Evolutionary conservation across 805 yeast species (phyloP), one percentile per base, ranked within the genome.

Genomic region (Barnettozyma sp.): DNA sequence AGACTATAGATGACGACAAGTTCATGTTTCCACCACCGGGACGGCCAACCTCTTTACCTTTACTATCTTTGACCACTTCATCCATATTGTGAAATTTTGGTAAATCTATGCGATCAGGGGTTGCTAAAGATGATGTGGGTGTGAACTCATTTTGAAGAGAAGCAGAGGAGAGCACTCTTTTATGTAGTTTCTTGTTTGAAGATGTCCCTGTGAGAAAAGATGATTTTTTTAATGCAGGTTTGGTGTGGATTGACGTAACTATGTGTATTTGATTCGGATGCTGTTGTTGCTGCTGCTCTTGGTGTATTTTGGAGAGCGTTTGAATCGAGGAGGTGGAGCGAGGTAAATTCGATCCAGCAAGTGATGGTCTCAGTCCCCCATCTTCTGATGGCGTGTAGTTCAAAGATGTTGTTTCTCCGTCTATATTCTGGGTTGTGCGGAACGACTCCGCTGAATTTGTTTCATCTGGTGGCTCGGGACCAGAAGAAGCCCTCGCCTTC

Each of bases 21-120:
- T 26, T 26, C 7, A 30, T n/a, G n/a, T n/a, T n/a, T n/a, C n/a
- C n/a, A n/a, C n/a, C n/a, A n/a, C n/a, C n/a, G n/a, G n/a, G n/a
- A n/a, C n/a, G n/a, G n/a, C n/a, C n/a, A n/a, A n/a, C n/a, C n/a
- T n/a, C n/a, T n/a, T n/a, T n/a, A n/a, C n/a, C n/a, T n/a, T n/a
- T n/a, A n/a, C n/a, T n/a, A n/a, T n/a, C 25, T 16, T 26, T 29
- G 15, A 28, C 32, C 23, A 21, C 3, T 7, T 9, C 12, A 21
- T 48, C 50, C 24, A 49, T 34, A 23, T 44, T 41, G 26, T 48
- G 49, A 22, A 52, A 52, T 2, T 46, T 44, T 4, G 57, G 55
- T 16, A 52, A 33, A 16, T n/a, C 12, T 7, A 36, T 7, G 28
- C 28, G 19, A 10, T 24, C 26, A 6, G 30, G 36, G 5, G 25